Evolutionary conservation across 345 rosid species (phyloP).

Genomic region (Gossypium sturtianum): DNA sequence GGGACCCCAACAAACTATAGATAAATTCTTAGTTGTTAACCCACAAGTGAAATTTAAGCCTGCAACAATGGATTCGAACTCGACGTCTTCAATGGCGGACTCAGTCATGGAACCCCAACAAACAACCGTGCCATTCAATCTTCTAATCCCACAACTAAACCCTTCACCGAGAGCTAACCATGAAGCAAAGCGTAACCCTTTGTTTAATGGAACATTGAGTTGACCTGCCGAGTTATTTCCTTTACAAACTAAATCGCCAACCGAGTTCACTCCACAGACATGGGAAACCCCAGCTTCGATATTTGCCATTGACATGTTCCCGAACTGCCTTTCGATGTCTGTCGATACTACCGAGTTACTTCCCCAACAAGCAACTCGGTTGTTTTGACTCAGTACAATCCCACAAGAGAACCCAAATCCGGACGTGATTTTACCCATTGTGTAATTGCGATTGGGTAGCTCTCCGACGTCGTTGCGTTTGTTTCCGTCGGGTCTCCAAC

Average conservation of each 20-base stretch:
- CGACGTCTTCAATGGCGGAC: conserved; percentile 22
- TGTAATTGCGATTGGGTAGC: conserved; percentile 9
- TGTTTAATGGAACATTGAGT: conserved; percentile 40
- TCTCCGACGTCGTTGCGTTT: background rate
- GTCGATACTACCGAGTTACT: conserved; percentile 6
- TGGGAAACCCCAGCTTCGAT: conserved; percentile 60
- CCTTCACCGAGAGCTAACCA: conserved; percentile 53
- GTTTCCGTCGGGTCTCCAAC: conserved; percentile 36
- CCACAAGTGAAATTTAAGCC: conserved; percentile 74
- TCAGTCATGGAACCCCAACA: conserved; percentile 67
- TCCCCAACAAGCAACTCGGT: conserved; percentile 47
- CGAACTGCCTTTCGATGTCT: conserved; percentile 33
- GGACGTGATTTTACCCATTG: conserved; percentile 38
- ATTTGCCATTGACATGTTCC: conserved; percentile 39
- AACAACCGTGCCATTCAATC: conserved; percentile 39
- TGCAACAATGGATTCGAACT: conserved; percentile 62
- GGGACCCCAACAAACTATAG: conserved; percentile 71
- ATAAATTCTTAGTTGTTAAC: conserved; percentile 31
- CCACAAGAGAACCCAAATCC: conserved; percentile 61
- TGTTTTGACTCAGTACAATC: conserved; percentile 17
- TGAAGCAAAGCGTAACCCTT: conserved; percentile 27
- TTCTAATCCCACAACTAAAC: conserved; percentile 58
- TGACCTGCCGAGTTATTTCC: conserved; percentile 57
- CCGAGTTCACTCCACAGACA: conserved; percentile 60
- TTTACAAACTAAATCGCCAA: conserved; percentile 50